Conservation (phyloP, 306 rosid species). For the Casuarina equisetifolia region DNA sequence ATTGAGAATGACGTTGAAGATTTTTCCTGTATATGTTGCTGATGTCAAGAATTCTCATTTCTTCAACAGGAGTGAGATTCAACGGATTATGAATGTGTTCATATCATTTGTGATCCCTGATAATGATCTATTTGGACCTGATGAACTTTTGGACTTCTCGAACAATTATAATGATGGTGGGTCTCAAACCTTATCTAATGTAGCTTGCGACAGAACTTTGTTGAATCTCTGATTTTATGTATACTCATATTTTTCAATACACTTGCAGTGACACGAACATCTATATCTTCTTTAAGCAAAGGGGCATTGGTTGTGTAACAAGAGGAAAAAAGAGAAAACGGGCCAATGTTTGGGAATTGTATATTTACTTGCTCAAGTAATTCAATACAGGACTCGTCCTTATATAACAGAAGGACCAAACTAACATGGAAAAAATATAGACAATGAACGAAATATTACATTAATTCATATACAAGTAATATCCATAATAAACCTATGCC, state of each 20-base stretch:
- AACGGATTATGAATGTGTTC: slow-evolving; percentile 49
- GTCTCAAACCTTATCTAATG: slow-evolving; percentile 41
- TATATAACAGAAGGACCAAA: no score
- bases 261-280: neutral
- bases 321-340: no score
- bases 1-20: slow-evolving; percentile 59
- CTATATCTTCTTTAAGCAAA: neutral
- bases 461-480: no score
- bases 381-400: no score
- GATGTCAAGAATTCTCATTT: slow-evolving; percentile 5
- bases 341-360: no score
- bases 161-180: slow-evolving; percentile 52
- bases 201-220: slow-evolving; percentile 23
- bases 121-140: slow-evolving; percentile 67
- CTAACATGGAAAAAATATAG: no score
- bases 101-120: slow-evolving; percentile 63
- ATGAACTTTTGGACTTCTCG: slow-evolving; percentile 54
- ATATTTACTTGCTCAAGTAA: no score
- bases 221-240: neutral
- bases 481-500: no score
- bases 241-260: neutral
- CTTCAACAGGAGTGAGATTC: slow-evolving; percentile 61
- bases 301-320: slow-evolving; percentile 2
- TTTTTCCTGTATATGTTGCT: slow-evolving; percentile 52
- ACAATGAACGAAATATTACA: no score